Evolutionary conservation across 495 filamentous ascomycete species (phyloP).

Genomic region (Opeltia flavorubescens): DNA sequence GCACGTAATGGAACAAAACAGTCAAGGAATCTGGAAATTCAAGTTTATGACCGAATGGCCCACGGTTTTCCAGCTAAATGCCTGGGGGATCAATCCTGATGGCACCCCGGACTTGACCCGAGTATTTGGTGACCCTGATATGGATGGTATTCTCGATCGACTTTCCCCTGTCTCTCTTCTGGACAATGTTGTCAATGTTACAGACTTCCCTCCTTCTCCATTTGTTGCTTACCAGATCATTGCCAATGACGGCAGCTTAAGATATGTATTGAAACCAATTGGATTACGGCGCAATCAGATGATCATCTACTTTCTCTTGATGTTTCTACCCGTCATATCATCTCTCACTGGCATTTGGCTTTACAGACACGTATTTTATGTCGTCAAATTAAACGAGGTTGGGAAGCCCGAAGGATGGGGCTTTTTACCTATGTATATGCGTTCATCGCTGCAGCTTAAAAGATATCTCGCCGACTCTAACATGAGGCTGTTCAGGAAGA

Average conservation of each 20-base stretch:
- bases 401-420: slow-evolving; percentile 19
- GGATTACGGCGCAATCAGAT: slow-evolving; percentile 29
- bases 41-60: slow-evolving; percentile 41
- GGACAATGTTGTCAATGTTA: slow-evolving; percentile 34
- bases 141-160: slow-evolving; percentile 28
- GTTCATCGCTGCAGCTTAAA: slow-evolving; percentile 5
- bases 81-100: slow-evolving; percentile 33
- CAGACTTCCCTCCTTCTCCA: slow-evolving; percentile 26
- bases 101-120: slow-evolving; percentile 32
- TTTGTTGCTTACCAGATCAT: slow-evolving; percentile 29
- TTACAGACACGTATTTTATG: slow-evolving; percentile 34
- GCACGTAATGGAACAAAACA: slow-evolving; percentile 34
- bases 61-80: slow-evolving; percentile 29
- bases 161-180: slow-evolving; percentile 26
- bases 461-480: slow-evolving; percentile 6
- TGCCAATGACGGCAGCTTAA: slow-evolving; percentile 30
- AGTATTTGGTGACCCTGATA: slow-evolving; percentile 36
- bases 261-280: slow-evolving; percentile 26
- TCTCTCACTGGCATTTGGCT: slow-evolving; percentile 26
- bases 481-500: neutral
- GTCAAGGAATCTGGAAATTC: slow-evolving; percentile 30
- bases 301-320: slow-evolving; percentile 31
- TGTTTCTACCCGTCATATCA: slow-evolving; percentile 26
- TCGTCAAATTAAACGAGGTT: slow-evolving; percentile 36
- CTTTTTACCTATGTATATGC: slow-evolving; percentile 12